These are phyloP conservation scores for Fusarium sulawesiense DNA, from an alignment of 2,329 filamentous ascomycete species.

Conservation along the genomic window DNA sequence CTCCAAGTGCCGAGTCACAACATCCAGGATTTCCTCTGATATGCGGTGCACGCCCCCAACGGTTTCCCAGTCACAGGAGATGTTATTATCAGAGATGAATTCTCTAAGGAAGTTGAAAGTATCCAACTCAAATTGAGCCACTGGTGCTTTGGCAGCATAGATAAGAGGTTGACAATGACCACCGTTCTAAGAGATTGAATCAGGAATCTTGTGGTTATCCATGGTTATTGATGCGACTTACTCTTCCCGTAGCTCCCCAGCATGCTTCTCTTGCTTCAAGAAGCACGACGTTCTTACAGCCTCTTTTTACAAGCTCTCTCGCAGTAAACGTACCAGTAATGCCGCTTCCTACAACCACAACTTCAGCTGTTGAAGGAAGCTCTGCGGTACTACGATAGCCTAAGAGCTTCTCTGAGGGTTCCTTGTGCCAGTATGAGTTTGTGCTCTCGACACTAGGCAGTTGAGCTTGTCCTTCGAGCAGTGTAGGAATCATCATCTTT, in stretches of 20 bases:
- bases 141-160: constrained; percentile 68
- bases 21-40: constrained; percentile 64
- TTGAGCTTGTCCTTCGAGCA: constrained; percentile 57
- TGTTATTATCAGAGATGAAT: constrained; percentile 66
- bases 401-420: constrained; percentile 71
- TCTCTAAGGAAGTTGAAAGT: constrained; percentile 71
- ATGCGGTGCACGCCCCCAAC: constrained; percentile 73
- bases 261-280: constrained; percentile 84
- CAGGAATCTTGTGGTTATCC: background rate
- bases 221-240: constrained; percentile 55
- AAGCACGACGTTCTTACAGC: constrained; percentile 69
- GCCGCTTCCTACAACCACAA: constrained; percentile 79
- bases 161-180: constrained; percentile 81
- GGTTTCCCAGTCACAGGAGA: constrained; percentile 77
- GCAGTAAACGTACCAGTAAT: constrained; percentile 81
- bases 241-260: constrained; percentile 84
- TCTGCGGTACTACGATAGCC: constrained; percentile 75
- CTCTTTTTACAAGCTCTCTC: constrained; percentile 66
- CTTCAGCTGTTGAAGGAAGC: constrained; percentile 72
- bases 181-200: constrained; percentile 62
- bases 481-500: constrained; percentile 49
- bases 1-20: constrained; percentile 62
- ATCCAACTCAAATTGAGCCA: constrained; percentile 77
- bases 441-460: constrained; percentile 72
- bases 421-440: constrained; percentile 78